These are phyloP conservation scores for Taphrina populina DNA, from an alignment of 1,139 yeast genomes.

Conservation along the genomic window DNA sequence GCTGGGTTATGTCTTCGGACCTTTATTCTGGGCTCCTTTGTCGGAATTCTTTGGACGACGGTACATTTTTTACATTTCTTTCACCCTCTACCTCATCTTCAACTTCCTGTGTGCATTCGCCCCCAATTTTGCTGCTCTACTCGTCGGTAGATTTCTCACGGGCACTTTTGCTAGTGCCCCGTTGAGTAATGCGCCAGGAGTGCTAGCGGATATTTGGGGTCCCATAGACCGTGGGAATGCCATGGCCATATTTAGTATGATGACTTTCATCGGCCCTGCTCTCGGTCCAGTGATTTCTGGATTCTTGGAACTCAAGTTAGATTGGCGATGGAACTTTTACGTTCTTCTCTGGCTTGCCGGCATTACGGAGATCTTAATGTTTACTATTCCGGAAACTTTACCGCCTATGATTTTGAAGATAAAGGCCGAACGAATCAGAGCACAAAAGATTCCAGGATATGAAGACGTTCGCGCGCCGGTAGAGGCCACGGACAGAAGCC, in stretches of 20 bases:
- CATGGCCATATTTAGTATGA: conserved; percentile 59
- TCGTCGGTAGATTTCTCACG: conserved; percentile 78
- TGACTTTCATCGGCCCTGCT: conserved; percentile 63
- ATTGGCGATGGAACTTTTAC: conserved; percentile 66
- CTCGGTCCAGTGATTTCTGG: conserved; percentile 63
- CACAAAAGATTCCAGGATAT: conserved; percentile 54
- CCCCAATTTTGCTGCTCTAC: conserved; percentile 74
- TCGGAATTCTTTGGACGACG: conserved; percentile 84
- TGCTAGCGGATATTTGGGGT: conserved; percentile 61
- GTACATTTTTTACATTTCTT: conserved; percentile 75
- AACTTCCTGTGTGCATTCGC: conserved; percentile 88
- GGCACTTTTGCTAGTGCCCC: conserved; percentile 88
- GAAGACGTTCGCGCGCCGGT: conserved; percentile 58
- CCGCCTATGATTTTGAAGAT: conserved; percentile 55
- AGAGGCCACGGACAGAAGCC: conserved; percentile 41
- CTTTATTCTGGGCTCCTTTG: conserved; percentile 84
- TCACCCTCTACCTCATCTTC: conserved; percentile 70
- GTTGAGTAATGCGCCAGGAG: conserved; percentile 75
- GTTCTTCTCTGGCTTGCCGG: conserved; percentile 58
- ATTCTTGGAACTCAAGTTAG: conserved; percentile 52
- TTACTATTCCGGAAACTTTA: conserved; percentile 57
- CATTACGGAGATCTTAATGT: conserved; percentile 50
- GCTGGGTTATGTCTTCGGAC: conserved; percentile 68
- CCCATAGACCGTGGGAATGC: conserved; percentile 57
- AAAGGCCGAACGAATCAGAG: conserved; percentile 52